phyloP scores from a whole-genome alignment of 805 yeast genomes.

The Nakazawaea ambrosiae region DNA sequence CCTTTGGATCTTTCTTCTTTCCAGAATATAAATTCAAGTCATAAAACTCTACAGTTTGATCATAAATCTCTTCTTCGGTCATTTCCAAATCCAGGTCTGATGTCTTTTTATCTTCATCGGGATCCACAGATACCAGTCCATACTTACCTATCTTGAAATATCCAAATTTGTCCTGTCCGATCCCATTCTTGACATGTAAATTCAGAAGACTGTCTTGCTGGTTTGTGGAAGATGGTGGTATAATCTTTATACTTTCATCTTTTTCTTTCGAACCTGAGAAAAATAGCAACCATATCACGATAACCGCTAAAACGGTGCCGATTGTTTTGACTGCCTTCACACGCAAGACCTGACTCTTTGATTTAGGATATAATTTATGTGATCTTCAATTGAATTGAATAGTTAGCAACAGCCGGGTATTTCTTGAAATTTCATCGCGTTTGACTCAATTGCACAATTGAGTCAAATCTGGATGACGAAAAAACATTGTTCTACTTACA shows the following conservation, averaged over 20 bases:
- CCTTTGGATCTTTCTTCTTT: constrained; percentile 34
- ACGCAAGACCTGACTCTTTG: background rate
- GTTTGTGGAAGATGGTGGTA: background rate
- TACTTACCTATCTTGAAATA: constrained; percentile 5
- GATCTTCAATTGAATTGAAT: too few species aligned
- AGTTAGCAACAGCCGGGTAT: too few species aligned
- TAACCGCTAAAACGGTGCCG: background rate
- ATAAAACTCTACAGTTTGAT: constrained; percentile 47
- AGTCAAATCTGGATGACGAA: too few species aligned
- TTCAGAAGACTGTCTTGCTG: background rate
- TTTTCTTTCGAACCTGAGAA: background rate
- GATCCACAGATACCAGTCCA: constrained; percentile 4
- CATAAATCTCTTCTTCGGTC: constrained; percentile 32
- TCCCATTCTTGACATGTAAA: constrained; percentile 3
- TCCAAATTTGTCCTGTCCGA: constrained; percentile 8
- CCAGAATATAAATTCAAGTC: constrained; percentile 58
- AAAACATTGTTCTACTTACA: constrained; percentile 21
- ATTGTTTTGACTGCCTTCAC: background rate
- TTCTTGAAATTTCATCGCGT: too few species aligned
- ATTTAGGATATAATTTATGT: constrained; percentile 6
- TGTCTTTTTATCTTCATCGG: background rate
- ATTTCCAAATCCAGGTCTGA: background rate
- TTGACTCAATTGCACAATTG: too few species aligned
- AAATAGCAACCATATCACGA: constrained; percentile 4
- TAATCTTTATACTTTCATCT: background rate